These are phyloP conservation scores for Starmera dryadoides DNA, from an alignment of 805 yeast genomes.

Conservation along the genomic window DNA sequence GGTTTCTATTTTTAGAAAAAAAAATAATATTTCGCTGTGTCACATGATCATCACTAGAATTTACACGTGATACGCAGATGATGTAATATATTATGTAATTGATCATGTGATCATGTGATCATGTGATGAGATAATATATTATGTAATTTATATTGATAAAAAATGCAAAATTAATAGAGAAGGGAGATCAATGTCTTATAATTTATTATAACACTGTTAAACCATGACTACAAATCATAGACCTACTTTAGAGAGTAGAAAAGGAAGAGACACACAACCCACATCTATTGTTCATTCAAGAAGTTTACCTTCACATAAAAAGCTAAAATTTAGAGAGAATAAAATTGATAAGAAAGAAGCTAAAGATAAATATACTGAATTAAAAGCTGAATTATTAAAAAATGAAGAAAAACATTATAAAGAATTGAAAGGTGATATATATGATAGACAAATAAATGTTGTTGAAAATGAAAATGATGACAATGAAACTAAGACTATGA, in stretches of 20 bases:
- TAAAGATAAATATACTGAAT: constrained; percentile 12
- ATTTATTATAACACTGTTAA: no score
- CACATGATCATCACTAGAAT: no score
- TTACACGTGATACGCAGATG: no score
- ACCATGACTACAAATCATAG: constrained; percentile 71
- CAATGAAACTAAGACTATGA: constrained; percentile 8
- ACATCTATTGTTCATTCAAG: constrained; percentile 48
- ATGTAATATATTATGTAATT: no score
- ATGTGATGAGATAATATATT: no score
- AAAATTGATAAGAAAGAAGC: constrained; percentile 4
- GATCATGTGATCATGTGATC: no score
- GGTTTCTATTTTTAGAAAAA: no score
- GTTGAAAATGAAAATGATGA: constrained; percentile 8
- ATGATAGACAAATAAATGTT: constrained; percentile 1
- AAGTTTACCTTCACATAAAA: constrained; percentile 46
- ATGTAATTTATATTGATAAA: no score
- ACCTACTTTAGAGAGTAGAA: constrained; percentile 63
- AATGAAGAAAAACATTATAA: constrained; percentile 24
- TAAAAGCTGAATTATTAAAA: constrained; percentile 11
- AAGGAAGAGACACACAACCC: constrained; percentile 34
- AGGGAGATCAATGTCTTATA: no score
- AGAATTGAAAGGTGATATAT: constrained; percentile 8
- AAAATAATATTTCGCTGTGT: no score
- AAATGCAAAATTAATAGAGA: no score
- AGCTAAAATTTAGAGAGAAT: constrained; percentile 36